Evolutionary conservation across 345 rosid species (phyloP).

Genomic region (Rhizophora apiculata): DNA sequence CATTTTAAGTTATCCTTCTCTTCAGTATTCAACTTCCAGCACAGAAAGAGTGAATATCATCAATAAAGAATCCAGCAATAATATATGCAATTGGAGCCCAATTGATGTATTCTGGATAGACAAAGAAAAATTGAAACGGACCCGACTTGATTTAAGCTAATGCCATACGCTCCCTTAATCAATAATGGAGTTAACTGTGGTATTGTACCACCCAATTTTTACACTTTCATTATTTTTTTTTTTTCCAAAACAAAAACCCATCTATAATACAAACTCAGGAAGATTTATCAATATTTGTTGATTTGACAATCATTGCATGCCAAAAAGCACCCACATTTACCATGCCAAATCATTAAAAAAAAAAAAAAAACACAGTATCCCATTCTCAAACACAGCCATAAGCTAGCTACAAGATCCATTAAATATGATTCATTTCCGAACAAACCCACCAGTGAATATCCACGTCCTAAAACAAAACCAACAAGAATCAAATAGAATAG

Average conservation of each 20-base stretch:
- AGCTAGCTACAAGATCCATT: too few relatives aligned
- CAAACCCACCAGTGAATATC: background rate
- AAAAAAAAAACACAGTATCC: background rate
- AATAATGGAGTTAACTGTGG: too few relatives aligned
- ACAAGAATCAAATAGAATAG: background rate
- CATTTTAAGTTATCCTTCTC: conserved; percentile 44
- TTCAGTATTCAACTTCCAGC: conserved; percentile 26
- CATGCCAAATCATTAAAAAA: background rate
- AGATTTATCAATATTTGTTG: background rate
- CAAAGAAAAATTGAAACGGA: background rate
- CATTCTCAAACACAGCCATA: too few relatives aligned
- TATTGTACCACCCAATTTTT: too few relatives aligned
- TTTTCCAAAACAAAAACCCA: background rate
- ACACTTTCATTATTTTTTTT: too few relatives aligned
- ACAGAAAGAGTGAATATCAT: background rate
- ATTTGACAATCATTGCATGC: background rate
- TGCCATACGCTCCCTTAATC: too few relatives aligned
- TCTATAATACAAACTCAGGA: background rate
- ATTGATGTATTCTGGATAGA: background rate
- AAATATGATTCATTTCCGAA: too few relatives aligned
- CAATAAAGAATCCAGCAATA: background rate
- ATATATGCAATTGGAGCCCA: background rate
- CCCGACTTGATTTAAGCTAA: background rate
- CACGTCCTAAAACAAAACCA: background rate
- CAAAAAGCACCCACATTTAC: background rate